These are phyloP conservation scores for Plasmodium yoelii DNA, from an alignment of 169 alveolate species.

Conservation along the genomic window DNA sequence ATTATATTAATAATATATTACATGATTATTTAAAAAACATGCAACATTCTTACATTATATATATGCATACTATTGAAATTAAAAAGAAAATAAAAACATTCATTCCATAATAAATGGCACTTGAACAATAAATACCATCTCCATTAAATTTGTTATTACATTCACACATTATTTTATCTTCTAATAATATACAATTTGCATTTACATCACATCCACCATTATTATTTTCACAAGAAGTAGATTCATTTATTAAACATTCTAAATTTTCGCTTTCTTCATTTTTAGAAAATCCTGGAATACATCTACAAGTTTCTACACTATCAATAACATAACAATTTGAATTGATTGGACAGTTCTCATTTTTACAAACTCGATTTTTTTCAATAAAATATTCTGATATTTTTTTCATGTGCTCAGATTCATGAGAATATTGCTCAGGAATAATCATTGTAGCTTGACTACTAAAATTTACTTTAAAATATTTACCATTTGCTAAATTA, in stretches of 20 bases:
- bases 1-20: no score
- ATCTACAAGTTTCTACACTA: slow-evolving; percentile 51
- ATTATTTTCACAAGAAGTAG: slow-evolving; percentile 22
- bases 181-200: slow-evolving; percentile 23
- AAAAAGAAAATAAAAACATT: slow-evolving; percentile 34
- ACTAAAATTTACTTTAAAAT: slow-evolving; percentile 36
- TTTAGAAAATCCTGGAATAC: slow-evolving; percentile 44
- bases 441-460: slow-evolving; percentile 14
- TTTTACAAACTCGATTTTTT: slow-evolving; percentile 37
- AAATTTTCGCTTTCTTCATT: slow-evolving; percentile 3
- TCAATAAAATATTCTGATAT: slow-evolving; percentile 6
- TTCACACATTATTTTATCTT: slow-evolving; percentile 54
- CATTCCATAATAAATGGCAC: slow-evolving; percentile 27
- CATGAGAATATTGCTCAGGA: slow-evolving; percentile 20
- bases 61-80: slow-evolving; percentile 1
- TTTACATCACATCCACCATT: slow-evolving; percentile 67
- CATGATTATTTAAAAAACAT: no score
- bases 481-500: slow-evolving; percentile 23
- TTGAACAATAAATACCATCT: slow-evolving; percentile 57
- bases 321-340: slow-evolving; percentile 63
- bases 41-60: background rate
- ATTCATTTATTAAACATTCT: slow-evolving; percentile 29
- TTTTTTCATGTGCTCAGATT: background rate
- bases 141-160: slow-evolving; percentile 38
- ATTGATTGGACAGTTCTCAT: slow-evolving; percentile 30